A percentile compares a stretch with the other conserved stretches of the same genome.
Evolutionary conservation across 768 basidiomycete genomes (phyloP).

Genomic region (Cystofilobasidium bisporidii): DNA sequence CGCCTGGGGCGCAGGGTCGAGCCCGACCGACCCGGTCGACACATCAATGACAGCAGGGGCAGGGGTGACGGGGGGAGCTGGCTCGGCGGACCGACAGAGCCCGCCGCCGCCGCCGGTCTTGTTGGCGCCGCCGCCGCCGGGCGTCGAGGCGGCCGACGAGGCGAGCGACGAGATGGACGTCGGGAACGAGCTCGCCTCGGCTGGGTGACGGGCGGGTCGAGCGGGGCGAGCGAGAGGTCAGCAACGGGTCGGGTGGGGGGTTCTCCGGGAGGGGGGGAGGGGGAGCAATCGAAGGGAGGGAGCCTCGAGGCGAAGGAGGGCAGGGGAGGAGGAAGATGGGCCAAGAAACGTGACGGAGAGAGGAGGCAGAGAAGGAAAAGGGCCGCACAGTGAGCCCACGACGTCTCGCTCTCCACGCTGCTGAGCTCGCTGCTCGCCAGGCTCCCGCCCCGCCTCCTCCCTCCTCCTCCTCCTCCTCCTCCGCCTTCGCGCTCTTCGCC

Average conservation of each 20-base stretch:
- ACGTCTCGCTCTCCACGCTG: background rate
- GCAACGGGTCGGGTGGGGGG: background rate
- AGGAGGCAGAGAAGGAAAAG: conserved; percentile 34
- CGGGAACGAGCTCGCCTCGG: conserved; percentile 23
- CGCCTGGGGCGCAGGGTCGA: background rate
- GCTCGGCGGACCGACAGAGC: too few relatives aligned
- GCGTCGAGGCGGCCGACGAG: background rate
- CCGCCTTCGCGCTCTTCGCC: background rate
- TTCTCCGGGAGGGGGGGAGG: conserved; percentile 30
- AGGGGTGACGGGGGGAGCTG: too few relatives aligned
- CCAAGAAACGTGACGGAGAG: background rate
- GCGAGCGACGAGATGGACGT: conserved; percentile 32
- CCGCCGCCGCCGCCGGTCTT: background rate
- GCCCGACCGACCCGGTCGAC: background rate
- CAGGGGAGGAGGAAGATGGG: too few relatives aligned
- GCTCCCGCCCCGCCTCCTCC: background rate
- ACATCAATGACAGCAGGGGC: background rate
- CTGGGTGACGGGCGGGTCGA: conserved; percentile 30
- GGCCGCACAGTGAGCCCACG: conserved; percentile 36
- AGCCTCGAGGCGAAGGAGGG: too few relatives aligned
- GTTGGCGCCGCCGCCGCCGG: background rate
- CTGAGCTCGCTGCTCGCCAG: background rate
- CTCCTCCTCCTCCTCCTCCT: background rate
- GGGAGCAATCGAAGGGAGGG: too few relatives aligned
- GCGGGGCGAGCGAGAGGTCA: conserved; percentile 29